Evolutionary conservation across 2,329 filamentous ascomycete genomes (phyloP).

Genomic region (Tolypocladium pustulatum): DNA sequence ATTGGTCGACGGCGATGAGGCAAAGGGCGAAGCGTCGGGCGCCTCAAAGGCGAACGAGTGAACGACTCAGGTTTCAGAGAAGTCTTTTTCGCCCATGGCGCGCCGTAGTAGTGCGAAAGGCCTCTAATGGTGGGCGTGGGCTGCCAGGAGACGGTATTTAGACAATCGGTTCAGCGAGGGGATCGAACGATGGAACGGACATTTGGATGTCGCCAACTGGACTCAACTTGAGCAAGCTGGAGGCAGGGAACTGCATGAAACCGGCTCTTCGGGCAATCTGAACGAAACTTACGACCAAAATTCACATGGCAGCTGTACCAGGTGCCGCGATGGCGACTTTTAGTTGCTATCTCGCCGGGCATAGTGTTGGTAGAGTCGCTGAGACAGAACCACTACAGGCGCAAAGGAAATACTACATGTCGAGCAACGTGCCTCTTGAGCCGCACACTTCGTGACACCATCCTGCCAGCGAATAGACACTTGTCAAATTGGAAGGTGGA

Average conservation of each 20-base stretch:
- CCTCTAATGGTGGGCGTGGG: background rate
- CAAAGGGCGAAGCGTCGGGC: constrained; percentile 10
- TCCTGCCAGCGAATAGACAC: background rate
- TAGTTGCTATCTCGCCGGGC: too few relatives aligned
- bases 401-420: background rate
- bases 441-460: background rate
- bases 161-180: background rate
- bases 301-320: background rate
- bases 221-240: background rate
- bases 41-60: background rate
- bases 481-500: background rate
- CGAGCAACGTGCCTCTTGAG: background rate
- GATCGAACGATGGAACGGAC: background rate
- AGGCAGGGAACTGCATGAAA: background rate
- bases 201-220: background rate
- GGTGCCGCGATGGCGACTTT: background rate
- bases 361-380: background rate
- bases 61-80: background rate
- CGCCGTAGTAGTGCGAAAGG: background rate
- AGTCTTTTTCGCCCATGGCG: background rate
- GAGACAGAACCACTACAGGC: background rate
- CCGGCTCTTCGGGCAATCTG: background rate
- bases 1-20: constrained; percentile 22
- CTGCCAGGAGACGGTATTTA: background rate
- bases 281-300: background rate